Evolutionary conservation across 257 asterid genomes (phyloP).

Genomic region (Avicennia marina): DNA sequence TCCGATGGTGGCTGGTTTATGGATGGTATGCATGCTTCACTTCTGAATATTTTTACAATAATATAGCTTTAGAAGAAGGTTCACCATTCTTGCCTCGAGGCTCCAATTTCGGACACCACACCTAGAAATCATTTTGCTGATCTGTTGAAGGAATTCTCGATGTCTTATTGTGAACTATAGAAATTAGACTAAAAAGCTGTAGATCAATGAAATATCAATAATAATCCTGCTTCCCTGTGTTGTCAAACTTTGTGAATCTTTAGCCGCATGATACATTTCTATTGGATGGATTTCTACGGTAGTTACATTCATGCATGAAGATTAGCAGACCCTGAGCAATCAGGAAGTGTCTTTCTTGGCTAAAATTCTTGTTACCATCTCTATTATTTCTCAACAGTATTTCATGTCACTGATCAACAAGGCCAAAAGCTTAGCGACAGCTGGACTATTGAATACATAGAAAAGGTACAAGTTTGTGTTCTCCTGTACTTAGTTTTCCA

Average conservation of each 20-base stretch:
- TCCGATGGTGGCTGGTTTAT: constrained; percentile 99
- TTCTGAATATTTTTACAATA: too few species aligned
- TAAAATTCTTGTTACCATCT: not conserved
- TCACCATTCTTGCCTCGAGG: too few species aligned
- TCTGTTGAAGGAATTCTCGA: too few species aligned
- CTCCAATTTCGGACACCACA: too few species aligned
- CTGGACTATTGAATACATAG: constrained; percentile 68
- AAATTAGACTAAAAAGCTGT: too few species aligned
- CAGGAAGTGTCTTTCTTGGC: not conserved
- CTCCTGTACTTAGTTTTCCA: not conserved
- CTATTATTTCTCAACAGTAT: not conserved
- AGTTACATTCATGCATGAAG: not conserved
- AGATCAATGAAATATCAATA: too few species aligned
- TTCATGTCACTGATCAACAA: constrained; percentile 61
- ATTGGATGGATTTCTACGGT: not conserved
- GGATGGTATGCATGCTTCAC: constrained; percentile 92
- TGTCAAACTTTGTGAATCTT: too few species aligned
- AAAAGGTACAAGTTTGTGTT: constrained; percentile 51
- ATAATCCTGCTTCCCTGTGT: too few species aligned
- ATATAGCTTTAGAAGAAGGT: too few species aligned
- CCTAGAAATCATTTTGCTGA: too few species aligned
- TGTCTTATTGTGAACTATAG: too few species aligned
- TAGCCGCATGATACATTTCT: too few species aligned
- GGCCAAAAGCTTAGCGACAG: constrained; percentile 74
- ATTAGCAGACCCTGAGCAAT: not conserved